These are phyloP conservation scores for Helianthus tuberosus DNA, from an alignment of 129 eudicot species.

Conservation along the genomic window DNA sequence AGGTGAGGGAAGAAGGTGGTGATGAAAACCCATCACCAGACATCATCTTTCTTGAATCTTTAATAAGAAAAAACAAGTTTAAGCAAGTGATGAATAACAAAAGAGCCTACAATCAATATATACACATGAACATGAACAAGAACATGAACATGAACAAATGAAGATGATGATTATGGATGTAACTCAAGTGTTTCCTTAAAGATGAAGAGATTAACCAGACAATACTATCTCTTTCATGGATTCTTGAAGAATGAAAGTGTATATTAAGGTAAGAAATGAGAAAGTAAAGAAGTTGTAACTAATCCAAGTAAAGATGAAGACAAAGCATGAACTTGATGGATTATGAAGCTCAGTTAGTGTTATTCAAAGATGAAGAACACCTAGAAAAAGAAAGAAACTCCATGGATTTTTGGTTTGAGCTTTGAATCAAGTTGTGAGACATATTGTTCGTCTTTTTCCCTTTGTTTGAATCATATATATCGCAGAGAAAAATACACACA, in stretches of 20 bases:
- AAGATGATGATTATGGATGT: constrained; percentile 18
- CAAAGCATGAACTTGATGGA: not conserved
- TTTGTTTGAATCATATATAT: constrained; percentile 42
- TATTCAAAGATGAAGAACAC: constrained; percentile 4
- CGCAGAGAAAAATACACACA: constrained; percentile 40
- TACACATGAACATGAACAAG: constrained; percentile 6
- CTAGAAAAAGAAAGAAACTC: constrained; percentile 18
- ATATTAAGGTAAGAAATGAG: constrained; percentile 2
- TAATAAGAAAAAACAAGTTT: not conserved
- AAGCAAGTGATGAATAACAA: not conserved
- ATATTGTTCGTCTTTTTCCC: constrained; percentile 42
- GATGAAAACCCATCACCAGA: constrained; percentile 46
- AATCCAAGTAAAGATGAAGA: not conserved
- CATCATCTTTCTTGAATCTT: constrained; percentile 41
- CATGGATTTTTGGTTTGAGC: constrained; percentile 25
- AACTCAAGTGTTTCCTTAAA: constrained; percentile 16
- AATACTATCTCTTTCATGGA: not conserved
- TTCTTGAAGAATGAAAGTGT: constrained; percentile 1
- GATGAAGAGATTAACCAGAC: constrained; percentile 3
- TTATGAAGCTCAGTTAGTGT: not conserved
- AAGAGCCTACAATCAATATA: not conserved
- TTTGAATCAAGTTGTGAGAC: constrained; percentile 36
- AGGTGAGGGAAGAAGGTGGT: constrained; percentile 45
- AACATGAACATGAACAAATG: constrained; percentile 2
- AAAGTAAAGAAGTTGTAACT: constrained; percentile 8